Evolutionary conservation across 495 filamentous ascomycete species (phyloP).

Genomic region (Parachaetomium inaequale): DNA sequence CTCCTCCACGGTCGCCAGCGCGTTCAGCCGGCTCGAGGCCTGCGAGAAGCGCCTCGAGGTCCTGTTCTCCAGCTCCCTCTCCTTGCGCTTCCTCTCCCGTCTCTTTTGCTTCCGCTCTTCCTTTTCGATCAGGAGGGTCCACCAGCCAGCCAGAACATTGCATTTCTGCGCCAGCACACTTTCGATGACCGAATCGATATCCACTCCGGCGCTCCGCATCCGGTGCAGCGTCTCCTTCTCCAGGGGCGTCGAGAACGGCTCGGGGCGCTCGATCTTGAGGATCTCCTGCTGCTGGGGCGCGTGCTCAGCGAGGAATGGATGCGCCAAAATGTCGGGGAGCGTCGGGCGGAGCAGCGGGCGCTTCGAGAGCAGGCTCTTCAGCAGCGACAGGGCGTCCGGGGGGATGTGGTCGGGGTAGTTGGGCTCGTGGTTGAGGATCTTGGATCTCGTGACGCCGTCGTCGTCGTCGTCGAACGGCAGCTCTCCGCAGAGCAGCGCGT

Average conservation of each 20-base stretch:
- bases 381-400: conserved; percentile 68
- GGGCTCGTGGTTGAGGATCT: conserved; percentile 80
- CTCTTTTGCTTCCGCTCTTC: conserved; percentile 86
- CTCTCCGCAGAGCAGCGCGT: conserved; percentile 86
- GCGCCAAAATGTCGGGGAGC: conserved; percentile 80
- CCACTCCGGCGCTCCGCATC: conserved; percentile 92
- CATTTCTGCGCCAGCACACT: conserved; percentile 87
- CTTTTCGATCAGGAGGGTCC: conserved; percentile 91
- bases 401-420: conserved; percentile 77
- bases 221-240: conserved; percentile 90
- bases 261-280: conserved; percentile 74
- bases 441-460: conserved; percentile 76
- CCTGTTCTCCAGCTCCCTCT: conserved; percentile 77
- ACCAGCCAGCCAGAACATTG: conserved; percentile 90
- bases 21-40: conserved; percentile 78
- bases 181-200: conserved; percentile 91
- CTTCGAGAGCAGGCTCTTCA: conserved; percentile 79
- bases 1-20: conserved; percentile 74
- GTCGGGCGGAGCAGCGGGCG: conserved; percentile 79
- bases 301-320: conserved; percentile 85
- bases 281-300: conserved; percentile 88
- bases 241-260: conserved; percentile 80
- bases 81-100: conserved; percentile 78
- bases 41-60: conserved; percentile 77
- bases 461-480: conserved; percentile 95